phyloP scores from a whole-genome alignment of 352 stramenopile genomes.

The Pythium rhizo-oryzae region DNA sequence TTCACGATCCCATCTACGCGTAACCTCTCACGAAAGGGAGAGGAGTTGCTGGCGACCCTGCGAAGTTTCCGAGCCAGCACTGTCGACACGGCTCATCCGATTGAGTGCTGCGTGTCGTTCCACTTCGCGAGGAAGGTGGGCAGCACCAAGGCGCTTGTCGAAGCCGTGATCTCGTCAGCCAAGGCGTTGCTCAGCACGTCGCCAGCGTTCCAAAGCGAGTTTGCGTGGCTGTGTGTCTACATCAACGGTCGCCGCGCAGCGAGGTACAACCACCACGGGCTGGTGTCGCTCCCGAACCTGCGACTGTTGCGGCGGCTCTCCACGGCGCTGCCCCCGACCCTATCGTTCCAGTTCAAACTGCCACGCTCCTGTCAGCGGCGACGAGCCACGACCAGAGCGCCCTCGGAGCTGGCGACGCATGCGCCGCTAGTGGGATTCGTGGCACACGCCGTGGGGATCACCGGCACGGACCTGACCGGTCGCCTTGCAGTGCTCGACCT shows the following conservation, averaged over 20 bases:
- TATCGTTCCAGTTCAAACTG: background rate
- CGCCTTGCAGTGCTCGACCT: background rate
- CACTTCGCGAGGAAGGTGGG: background rate
- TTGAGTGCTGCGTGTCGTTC: constrained; percentile 1
- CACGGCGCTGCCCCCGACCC: background rate
- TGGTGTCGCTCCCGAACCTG: background rate
- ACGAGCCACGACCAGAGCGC: background rate
- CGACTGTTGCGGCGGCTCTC: background rate
- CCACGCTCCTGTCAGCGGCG: background rate
- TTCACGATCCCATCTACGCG: background rate
- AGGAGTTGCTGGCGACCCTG: background rate
- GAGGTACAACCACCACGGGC: background rate
- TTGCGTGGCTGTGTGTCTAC: background rate
- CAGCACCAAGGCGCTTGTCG: background rate
- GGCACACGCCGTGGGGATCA: no score
- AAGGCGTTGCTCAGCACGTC: background rate
- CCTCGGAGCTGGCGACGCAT: background rate
- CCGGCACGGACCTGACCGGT: background rate
- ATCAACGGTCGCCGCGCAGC: background rate
- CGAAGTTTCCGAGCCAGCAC: no score
- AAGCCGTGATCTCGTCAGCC: background rate
- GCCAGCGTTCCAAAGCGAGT: background rate
- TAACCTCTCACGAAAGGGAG: background rate
- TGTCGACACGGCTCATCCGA: background rate
- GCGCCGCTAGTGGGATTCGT: background rate